Percentiles rank a stretch among this genome's conserved stretches.
These are phyloP conservation scores for Trichoderma sp. DNA, from an alignment of 2,329 filamentous ascomycete genomes.

Conservation along the genomic window DNA sequence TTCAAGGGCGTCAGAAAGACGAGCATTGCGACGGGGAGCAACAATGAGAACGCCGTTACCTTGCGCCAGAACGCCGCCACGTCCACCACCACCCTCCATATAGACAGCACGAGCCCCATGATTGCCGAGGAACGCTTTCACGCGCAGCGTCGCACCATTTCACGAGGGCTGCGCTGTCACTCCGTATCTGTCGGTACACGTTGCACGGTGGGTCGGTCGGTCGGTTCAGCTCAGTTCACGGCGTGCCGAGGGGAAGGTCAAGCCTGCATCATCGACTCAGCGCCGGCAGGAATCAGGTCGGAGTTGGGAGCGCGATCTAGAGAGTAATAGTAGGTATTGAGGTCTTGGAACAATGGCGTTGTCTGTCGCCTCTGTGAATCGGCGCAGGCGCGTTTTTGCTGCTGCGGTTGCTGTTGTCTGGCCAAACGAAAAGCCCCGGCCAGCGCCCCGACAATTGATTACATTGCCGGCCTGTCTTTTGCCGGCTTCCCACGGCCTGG, in stretches of 20 bases:
- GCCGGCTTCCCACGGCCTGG: conserved; percentile 17
- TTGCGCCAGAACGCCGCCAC: conserved; percentile 64
- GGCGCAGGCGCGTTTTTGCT: not conserved
- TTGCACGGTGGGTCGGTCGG: conserved; percentile 12
- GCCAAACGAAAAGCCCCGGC: not conserved
- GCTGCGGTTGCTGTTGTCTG: not conserved
- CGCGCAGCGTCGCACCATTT: conserved; percentile 35
- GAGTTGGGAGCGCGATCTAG: not conserved
- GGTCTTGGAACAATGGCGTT: not conserved
- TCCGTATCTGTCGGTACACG: not conserved
- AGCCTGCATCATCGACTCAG: not conserved
- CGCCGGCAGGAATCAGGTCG: not conserved
- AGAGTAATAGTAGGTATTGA: not conserved
- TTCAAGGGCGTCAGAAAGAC: conserved; percentile 43
- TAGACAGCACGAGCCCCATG: conserved; percentile 48
- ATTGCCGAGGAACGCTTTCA: conserved; percentile 41
- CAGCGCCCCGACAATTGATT: conserved; percentile 9
- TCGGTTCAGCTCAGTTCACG: conserved; percentile 4
- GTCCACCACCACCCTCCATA: conserved; percentile 62
- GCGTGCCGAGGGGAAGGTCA: not conserved
- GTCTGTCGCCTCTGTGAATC: not conserved
- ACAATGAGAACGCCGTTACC: conserved; percentile 42
- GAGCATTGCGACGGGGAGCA: conserved; percentile 22
- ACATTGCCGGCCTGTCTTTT: conserved; percentile 15
- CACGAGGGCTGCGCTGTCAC: conserved; percentile 22